Evolutionary conservation across 2,329 filamentous ascomycete genomes (phyloP), one percentile per base, ranked within the genome.

Genomic region (Colletotrichum eleusines): DNA sequence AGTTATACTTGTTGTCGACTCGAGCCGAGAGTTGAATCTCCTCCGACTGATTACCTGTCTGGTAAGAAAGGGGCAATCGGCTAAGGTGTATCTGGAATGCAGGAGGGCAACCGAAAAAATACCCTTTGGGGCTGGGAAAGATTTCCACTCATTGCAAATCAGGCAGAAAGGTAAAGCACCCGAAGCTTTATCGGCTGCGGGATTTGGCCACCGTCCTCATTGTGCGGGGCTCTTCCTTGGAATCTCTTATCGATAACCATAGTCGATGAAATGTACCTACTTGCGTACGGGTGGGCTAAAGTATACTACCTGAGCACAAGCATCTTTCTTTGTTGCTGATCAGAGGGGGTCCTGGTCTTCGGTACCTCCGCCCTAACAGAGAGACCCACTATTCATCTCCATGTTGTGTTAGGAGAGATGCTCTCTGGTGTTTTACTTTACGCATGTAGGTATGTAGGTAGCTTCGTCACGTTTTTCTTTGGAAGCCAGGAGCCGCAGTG

Each of bases 291-390:
- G 33, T 40, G 50, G 50, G 9, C 6, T 28, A 20, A 5, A 33
- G 16, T 53, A 20, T n/a, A n/a, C n/a, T n/a, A n/a, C 14, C 11
- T 23, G 33, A 26, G 33, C 23, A 14, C 44, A n/a, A n/a, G 14
- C n/a, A 38, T 23, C 31, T 35, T 46, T 23, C 31, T 35, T 46
- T 31, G 28, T 46, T 33, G 63, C 40, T 12, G 63, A 66, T 66
- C 63, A 66, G 61, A 60, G 50, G 44, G 31, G 55, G 63, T 26
- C 38, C 23, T 20, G 20, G 18, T 20, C 35, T 31, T 8, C 16
- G 9, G 57, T 50, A 62, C 6, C 23, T n/a, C 42, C 8, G 8
- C n/a, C 23, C 11, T 51, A 62, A n/a, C 60, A 54, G 18, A 11
- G 5, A 38, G 14, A 1, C 12, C 16, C 8, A 31, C 46, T 28